These are phyloP conservation scores for Aspergillus sclerotiicarbonarius DNA, from an alignment of 495 filamentous ascomycete genomes.

Conservation along the genomic window DNA sequence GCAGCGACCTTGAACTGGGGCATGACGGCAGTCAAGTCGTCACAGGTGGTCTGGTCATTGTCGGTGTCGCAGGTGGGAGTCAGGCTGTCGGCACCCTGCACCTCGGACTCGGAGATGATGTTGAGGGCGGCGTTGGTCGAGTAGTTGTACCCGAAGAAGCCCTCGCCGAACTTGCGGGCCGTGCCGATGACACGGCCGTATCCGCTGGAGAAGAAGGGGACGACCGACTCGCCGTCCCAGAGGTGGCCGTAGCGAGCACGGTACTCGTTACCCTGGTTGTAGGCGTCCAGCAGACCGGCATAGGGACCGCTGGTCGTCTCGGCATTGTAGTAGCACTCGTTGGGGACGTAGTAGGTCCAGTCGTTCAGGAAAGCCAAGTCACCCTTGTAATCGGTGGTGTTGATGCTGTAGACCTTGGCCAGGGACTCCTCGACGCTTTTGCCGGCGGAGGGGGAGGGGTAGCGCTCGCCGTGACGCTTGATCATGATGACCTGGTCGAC, in stretches of 20 bases:
- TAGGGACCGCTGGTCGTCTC: slow-evolving; percentile 3
- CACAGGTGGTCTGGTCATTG: neutral
- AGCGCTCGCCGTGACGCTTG: slow-evolving; percentile 2
- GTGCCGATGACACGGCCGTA: slow-evolving; percentile 5
- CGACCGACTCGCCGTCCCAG: slow-evolving; percentile 4
- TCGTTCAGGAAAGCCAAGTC: slow-evolving; percentile 2
- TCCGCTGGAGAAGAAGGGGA: neutral
- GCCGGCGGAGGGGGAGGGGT: slow-evolving; percentile 1
- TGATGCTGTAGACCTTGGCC: slow-evolving; percentile 3
- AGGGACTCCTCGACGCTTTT: neutral
- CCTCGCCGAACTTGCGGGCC: slow-evolving; percentile 5
- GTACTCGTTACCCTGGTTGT: slow-evolving; percentile 1
- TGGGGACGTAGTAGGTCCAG: slow-evolving; percentile 7
- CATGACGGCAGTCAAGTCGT: neutral
- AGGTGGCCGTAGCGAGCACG: slow-evolving; percentile 2
- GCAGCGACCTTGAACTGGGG: slow-evolving; percentile 5
- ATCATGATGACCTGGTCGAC: slow-evolving; percentile 27
- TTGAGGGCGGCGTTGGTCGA: slow-evolving; percentile 3
- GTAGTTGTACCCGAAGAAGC: slow-evolving; percentile 5
- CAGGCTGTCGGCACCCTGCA: neutral
- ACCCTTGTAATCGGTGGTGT: slow-evolving; percentile 3
- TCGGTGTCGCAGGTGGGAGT: neutral
- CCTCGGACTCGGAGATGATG: slow-evolving; percentile 7
- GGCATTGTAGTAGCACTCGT: slow-evolving; percentile 8
- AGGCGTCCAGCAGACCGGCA: neutral